These are phyloP conservation scores for Glonium stellatum DNA, from an alignment of 495 filamentous ascomycete genomes.

Conservation along the genomic window DNA sequence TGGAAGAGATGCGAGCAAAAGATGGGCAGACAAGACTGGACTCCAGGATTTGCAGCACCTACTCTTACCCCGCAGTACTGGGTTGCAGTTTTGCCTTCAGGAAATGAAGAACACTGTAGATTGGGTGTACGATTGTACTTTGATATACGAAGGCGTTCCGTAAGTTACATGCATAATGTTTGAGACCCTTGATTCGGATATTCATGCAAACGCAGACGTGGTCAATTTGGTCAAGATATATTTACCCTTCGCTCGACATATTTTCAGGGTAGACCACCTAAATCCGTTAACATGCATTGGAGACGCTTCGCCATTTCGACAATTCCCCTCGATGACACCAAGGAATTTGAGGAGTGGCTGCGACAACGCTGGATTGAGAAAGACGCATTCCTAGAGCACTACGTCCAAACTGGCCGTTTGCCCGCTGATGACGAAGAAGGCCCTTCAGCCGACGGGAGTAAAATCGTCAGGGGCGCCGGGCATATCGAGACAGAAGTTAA, in stretches of 20 bases:
- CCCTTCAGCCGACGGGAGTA: slow-evolving; percentile 32
- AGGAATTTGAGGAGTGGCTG: slow-evolving; percentile 67
- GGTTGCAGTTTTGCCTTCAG: slow-evolving; percentile 65
- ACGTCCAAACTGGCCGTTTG: slow-evolving; percentile 61
- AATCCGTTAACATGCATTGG: slow-evolving; percentile 83
- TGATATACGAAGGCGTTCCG: slow-evolving; percentile 77
- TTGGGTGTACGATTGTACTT: slow-evolving; percentile 79
- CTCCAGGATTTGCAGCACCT: slow-evolving; percentile 59
- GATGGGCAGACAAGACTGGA: slow-evolving; percentile 63
- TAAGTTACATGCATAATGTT: slow-evolving; percentile 38
- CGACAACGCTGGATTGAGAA: slow-evolving; percentile 73
- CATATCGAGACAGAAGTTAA: slow-evolving; percentile 55
- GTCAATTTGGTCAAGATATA: slow-evolving; percentile 65
- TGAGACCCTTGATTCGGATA: slow-evolving; percentile 10
- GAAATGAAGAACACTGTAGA: slow-evolving; percentile 65
- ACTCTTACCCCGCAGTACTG: slow-evolving; percentile 69
- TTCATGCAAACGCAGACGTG: slow-evolving; percentile 43
- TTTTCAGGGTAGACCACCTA: slow-evolving; percentile 69
- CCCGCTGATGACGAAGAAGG: slow-evolving; percentile 52
- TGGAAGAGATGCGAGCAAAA: slow-evolving; percentile 53
- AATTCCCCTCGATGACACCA: slow-evolving; percentile 58
- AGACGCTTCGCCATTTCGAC: slow-evolving; percentile 58
- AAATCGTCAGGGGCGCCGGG: slow-evolving; percentile 38
- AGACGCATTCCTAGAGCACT: slow-evolving; percentile 66
- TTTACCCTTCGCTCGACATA: slow-evolving; percentile 69